Percentiles rank a stretch among this genome's conserved stretches.
phyloP scores from a whole-genome alignment of 2,329 filamentous ascomycete species.

The Penicillium nordicum region DNA sequence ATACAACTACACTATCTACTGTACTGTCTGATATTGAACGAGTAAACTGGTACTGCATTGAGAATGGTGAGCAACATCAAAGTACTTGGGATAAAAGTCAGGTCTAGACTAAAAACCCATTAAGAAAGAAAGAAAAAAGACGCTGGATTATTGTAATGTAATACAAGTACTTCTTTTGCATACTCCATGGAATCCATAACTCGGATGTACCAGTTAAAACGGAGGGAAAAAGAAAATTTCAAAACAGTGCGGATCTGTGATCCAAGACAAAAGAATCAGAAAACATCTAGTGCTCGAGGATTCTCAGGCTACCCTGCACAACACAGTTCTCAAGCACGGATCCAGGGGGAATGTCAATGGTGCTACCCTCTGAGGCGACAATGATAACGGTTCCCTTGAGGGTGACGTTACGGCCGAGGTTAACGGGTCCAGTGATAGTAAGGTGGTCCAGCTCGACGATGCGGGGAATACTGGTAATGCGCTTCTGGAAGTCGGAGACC shows the following conservation, averaged over 20 bases:
- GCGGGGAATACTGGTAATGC: slow-evolving; percentile 49
- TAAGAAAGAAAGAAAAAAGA: slow-evolving; percentile 15
- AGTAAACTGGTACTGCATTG: slow-evolving; percentile 12
- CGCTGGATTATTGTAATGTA: slow-evolving; percentile 32
- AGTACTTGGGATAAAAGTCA: slow-evolving; percentile 18
- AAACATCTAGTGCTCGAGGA: slow-evolving; percentile 61
- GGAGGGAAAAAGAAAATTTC: slow-evolving; percentile 4
- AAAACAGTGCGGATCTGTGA: not conserved
- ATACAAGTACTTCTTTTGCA: slow-evolving; percentile 28
- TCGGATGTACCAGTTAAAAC: slow-evolving; percentile 25
- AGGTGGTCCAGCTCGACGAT: slow-evolving; percentile 64
- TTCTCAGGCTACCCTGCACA: slow-evolving; percentile 88
- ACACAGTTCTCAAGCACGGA: slow-evolving; percentile 98
- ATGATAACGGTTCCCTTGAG: slow-evolving; percentile 98
- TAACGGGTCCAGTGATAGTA: slow-evolving; percentile 96
- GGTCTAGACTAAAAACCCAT: slow-evolving; percentile 10
- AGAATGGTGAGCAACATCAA: slow-evolving; percentile 10
- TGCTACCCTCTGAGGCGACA: slow-evolving; percentile 94
- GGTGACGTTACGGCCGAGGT: slow-evolving; percentile 90
- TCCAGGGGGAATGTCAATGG: slow-evolving; percentile 94
- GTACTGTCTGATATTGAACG: not conserved
- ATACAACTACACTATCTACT: not conserved
- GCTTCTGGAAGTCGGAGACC: slow-evolving; percentile 71
- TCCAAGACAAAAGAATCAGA: not conserved
- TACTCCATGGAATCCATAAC: slow-evolving; percentile 25